These are phyloP conservation scores for Echeveria elegans DNA, from an alignment of 164 flowering plant species.

Conservation along the genomic window DNA sequence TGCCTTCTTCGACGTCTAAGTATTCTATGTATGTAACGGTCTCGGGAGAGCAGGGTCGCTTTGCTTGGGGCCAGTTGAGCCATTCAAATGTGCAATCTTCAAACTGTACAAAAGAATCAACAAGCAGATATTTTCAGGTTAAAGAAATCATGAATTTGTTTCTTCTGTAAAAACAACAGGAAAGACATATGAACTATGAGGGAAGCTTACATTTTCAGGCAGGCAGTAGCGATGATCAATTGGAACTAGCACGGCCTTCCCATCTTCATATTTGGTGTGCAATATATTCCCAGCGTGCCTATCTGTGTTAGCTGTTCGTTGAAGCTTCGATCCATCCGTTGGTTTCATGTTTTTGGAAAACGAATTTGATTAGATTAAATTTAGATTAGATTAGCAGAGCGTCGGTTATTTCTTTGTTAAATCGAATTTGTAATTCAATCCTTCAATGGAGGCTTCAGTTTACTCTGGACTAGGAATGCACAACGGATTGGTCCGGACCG, in stretches of 20 bases:
- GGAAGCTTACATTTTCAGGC: constrained; percentile 9
- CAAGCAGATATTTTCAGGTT: not conserved
- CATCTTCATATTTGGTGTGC: constrained; percentile 1
- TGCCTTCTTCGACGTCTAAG: constrained; percentile 7
- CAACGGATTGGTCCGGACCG: too few relatives aligned
- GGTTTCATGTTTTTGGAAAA: constrained; percentile 1
- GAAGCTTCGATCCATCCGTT: not conserved
- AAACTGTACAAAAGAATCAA: not conserved
- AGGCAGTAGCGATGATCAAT: constrained; percentile 9
- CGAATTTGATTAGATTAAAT: not conserved
- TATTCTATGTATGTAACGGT: constrained; percentile 8
- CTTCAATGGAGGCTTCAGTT: too few relatives aligned
- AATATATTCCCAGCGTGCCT: constrained; percentile 9
- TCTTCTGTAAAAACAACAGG: not conserved
- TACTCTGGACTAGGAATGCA: too few relatives aligned
- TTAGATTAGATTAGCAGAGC: not conserved
- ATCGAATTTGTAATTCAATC: too few relatives aligned
- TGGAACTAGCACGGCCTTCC: constrained; percentile 8
- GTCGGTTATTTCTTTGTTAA: not conserved
- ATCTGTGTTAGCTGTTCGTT: constrained; percentile 7
- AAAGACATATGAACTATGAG: not conserved
- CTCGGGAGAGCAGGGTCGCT: constrained; percentile 6
- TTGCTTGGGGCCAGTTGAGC: constrained; percentile 11
- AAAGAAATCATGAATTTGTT: constrained; percentile 3
- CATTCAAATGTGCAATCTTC: constrained; percentile 10